A percentile compares a stretch with the other conserved stretches of the same genome.
These are phyloP conservation scores for Xylaria sp. DNA, from an alignment of 2,329 filamentous ascomycete species.

Conservation along the genomic window DNA sequence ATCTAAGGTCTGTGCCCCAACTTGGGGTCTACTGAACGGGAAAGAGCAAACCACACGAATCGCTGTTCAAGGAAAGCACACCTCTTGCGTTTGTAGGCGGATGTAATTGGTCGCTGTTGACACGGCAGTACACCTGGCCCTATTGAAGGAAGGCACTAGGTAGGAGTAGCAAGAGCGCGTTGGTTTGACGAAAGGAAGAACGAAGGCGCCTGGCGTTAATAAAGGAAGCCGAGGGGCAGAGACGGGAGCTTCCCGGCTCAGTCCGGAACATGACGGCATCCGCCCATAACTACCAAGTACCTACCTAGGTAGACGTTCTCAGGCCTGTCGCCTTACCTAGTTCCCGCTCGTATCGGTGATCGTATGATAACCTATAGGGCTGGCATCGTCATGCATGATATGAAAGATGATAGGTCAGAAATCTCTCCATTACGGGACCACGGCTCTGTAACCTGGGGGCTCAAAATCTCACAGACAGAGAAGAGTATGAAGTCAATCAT, in stretches of 20 bases:
- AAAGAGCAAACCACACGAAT: not conserved
- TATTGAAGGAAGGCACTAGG: too few species aligned
- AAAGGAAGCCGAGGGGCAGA: too few species aligned
- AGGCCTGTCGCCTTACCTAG: not conserved
- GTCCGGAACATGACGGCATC: too few species aligned
- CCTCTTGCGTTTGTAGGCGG: not conserved
- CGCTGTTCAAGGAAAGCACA: not conserved
- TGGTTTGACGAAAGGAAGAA: too few species aligned
- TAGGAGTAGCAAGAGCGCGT: too few species aligned
- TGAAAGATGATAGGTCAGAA: not conserved
- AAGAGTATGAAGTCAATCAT: too few species aligned
- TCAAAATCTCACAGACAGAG: not conserved
- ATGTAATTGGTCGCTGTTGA: not conserved
- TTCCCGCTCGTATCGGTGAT: not conserved
- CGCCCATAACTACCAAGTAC: too few species aligned
- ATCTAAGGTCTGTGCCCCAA: too few species aligned
- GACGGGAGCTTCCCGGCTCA: too few species aligned
- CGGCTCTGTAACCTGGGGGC: not conserved
- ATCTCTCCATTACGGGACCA: not conserved
- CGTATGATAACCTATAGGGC: conserved; percentile 1
- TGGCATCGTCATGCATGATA: not conserved
- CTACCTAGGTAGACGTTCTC: too few species aligned
- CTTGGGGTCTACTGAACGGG: not conserved
- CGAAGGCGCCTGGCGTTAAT: too few species aligned
- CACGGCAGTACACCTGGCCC: not conserved